Conservation (phyloP, 2,329 filamentous ascomycete genomes). For the Colletotrichum cereale region DNA sequence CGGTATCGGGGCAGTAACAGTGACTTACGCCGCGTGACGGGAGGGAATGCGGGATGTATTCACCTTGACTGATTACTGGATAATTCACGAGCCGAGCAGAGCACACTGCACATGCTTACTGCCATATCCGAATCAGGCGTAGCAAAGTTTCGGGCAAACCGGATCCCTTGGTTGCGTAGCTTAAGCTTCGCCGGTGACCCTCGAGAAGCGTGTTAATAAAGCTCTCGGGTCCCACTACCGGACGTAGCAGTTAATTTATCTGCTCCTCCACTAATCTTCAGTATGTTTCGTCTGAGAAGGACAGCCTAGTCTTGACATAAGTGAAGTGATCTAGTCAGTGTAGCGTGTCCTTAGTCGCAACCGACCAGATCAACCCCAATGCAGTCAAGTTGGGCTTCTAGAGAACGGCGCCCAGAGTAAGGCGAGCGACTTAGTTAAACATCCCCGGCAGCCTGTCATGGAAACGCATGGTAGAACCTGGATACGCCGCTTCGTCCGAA, state of each 20-base stretch:
- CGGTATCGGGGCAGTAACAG: background rate
- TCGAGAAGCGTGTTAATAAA: background rate
- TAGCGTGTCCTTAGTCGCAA: background rate
- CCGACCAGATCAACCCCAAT: constrained; percentile 37
- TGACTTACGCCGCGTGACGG: background rate
- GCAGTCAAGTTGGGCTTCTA: background rate
- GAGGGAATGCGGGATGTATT: background rate
- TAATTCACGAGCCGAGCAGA: background rate
- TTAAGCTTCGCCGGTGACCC: background rate
- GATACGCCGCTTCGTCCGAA: background rate
- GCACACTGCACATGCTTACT: background rate
- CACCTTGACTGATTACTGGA: background rate
- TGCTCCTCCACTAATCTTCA: background rate
- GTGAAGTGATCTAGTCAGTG: background rate
- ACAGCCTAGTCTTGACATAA: background rate
- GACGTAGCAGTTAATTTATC: background rate
- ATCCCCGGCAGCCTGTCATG: background rate
- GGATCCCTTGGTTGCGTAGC: background rate
- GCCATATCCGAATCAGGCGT: background rate
- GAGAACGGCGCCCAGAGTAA: constrained; percentile 2
- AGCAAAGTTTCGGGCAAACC: background rate
- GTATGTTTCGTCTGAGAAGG: background rate
- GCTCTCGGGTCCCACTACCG: background rate
- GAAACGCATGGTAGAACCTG: background rate
- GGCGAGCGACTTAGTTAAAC: background rate